Evolutionary conservation across 768 basidiomycete species (phyloP).

Genomic region (Hemileccinum impolitum): DNA sequence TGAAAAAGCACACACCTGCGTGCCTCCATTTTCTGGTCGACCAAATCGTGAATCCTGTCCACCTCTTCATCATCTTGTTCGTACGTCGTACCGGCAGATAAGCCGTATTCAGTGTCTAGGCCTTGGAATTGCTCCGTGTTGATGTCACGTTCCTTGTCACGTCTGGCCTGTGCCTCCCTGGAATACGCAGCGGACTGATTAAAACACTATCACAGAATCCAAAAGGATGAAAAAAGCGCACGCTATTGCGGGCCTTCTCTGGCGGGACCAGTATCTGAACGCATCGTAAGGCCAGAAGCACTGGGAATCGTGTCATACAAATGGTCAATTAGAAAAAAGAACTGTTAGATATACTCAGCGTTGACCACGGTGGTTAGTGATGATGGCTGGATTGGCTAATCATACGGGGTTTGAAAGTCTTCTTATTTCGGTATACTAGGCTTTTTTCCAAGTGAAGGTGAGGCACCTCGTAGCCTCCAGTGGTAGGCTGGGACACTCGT

Average conservation of each 20-base stretch:
- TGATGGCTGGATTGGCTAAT: too few species aligned
- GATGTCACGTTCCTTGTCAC: conserved; percentile 85
- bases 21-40: conserved; percentile 87
- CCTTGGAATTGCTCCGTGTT: conserved; percentile 94
- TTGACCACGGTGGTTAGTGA: not conserved
- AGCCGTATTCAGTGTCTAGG: conserved; percentile 94
- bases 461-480: too few species aligned
- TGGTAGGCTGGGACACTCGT: too few species aligned
- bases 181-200: not conserved
- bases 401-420: too few species aligned
- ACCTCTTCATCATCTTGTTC: conserved; percentile 98
- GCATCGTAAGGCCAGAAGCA: conserved; percentile 95
- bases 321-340: not conserved
- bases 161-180: conserved; percentile 81
- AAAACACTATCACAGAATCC: not conserved
- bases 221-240: conserved; percentile 37
- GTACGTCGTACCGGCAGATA: conserved; percentile 94
- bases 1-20: conserved; percentile 63
- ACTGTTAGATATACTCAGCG: conserved; percentile 30
- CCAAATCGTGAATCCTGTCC: conserved; percentile 90
- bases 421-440: too few species aligned
- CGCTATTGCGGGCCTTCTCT: conserved; percentile 92
- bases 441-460: too few species aligned
- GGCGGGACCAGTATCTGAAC: conserved; percentile 98
- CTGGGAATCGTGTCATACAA: conserved; percentile 36